Evolutionary conservation across 305 asterid species (phyloP), one percentile per base, ranked within the genome.

Genomic region (Rubia tinctorum): DNA sequence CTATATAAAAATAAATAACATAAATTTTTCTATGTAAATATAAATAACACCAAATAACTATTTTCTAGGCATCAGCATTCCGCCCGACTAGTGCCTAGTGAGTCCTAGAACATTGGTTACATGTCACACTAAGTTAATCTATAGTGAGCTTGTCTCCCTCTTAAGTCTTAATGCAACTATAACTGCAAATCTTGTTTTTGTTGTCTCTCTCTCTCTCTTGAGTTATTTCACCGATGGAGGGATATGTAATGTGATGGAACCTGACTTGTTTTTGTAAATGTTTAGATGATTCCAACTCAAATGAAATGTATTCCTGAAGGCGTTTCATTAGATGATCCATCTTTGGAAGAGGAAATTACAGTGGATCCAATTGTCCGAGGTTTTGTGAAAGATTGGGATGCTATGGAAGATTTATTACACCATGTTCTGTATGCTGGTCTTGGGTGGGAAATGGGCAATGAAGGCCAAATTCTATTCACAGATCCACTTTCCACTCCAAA

Each of bases 401-500:
- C 99, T 69, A 85, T 91, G 87, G 99, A 95, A 82, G 99, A 95
- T 83, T 86, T 95, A 43, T 79, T 95, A 72, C 85, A 80, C 76
- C 91, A 95, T 83, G 93, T 88, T 69, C 82, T 95, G 63, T 95
- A 95, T 79, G 78, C 82, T 76, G 90, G 90, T 69, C 82, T 92
- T 67, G 98, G 97, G 51, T 92, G 97, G 97, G 98, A 92, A 79
- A 89, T 89, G 12, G 98, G 98, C 67, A 90, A 92, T 58, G 98
- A 92, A 84, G 98, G 98, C 18, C 96, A 92, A 77, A 86, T 95
- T 83, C 80, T 95, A 80, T 95, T 95, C 73, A 86, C 99, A 8
- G 99, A 95, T 66, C 99, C 99, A 56, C 92, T 95, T 73, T 83
- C 91, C 71, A 95, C 96, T 73, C 99, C 99, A 13, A 95, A 92